Evolutionary conservation across 805 yeast genomes (phyloP).

Genomic region (Citeromyces matritensis): DNA sequence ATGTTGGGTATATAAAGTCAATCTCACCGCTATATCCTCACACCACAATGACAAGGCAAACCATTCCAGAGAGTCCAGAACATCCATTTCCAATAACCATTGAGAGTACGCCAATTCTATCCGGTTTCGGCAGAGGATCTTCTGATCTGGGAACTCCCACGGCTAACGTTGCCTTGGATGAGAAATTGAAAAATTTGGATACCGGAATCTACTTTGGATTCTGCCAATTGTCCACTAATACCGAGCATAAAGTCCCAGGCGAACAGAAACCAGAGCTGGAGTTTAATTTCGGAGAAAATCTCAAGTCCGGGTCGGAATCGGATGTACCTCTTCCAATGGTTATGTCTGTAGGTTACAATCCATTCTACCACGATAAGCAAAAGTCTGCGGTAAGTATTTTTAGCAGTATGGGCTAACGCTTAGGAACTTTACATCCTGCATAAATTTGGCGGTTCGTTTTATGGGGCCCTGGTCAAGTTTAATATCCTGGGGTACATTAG

Average conservation of each 20-base stretch:
- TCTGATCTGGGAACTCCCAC: conserved; percentile 91
- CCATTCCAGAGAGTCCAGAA: conserved; percentile 22
- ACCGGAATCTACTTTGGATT: conserved; percentile 92
- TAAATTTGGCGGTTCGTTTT: conserved; percentile 50
- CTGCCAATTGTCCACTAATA: conserved; percentile 3
- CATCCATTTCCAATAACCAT: conserved; percentile 34
- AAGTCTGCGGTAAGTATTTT: conserved; percentile 44
- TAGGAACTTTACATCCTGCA: conserved; percentile 72
- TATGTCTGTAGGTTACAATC: conserved; percentile 93
- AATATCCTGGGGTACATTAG: conserved; percentile 78
- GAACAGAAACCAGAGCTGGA: conserved; percentile 26
- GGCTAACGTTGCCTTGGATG: conserved; percentile 50
- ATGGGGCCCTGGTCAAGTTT: conserved; percentile 66
- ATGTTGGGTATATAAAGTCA: too few relatives aligned
- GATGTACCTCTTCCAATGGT: conserved; percentile 66
- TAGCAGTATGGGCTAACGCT: conserved; percentile 1
- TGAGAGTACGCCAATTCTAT: conserved; percentile 30
- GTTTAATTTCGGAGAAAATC: conserved; percentile 44
- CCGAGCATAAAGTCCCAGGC: neutral
- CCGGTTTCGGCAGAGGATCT: conserved; percentile 95
- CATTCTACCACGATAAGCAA: conserved; percentile 66
- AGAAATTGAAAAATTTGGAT: conserved; percentile 22
- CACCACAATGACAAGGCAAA: conserved; percentile 22
- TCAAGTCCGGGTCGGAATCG: conserved; percentile 21
- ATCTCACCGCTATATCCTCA: too few relatives aligned